Conservation (phyloP, 23 red algal species). For the Porphyridium purpureum region DNA sequence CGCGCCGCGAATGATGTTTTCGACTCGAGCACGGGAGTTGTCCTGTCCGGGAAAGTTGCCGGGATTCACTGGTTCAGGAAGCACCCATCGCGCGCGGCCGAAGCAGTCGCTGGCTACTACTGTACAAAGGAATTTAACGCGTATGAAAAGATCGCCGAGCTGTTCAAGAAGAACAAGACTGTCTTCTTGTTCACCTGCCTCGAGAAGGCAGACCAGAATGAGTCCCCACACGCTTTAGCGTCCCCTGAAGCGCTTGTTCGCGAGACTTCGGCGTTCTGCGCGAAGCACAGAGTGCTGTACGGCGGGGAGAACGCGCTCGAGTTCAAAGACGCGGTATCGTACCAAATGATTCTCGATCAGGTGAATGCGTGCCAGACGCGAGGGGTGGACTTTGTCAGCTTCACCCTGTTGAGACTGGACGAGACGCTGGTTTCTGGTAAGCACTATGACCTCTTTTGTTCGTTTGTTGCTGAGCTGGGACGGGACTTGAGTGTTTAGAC, state of each 20-base stretch:
- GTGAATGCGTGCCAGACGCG: neutral
- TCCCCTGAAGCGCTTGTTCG: constrained; percentile 61
- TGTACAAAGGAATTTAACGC: constrained; percentile 1
- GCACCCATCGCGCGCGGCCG: constrained; percentile 42
- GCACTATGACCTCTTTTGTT: too few species aligned
- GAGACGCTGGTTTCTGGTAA: constrained; percentile 15
- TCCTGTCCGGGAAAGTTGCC: constrained; percentile 41
- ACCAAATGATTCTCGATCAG: constrained; percentile 18
- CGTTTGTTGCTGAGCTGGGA: too few species aligned
- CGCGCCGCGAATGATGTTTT: neutral
- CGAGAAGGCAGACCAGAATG: constrained; percentile 59
- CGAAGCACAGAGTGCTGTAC: constrained; percentile 24
- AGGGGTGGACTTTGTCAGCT: constrained; percentile 11
- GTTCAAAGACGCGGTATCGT: constrained; percentile 32
- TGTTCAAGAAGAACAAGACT: constrained; percentile 28
- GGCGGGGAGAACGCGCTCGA: constrained; percentile 79
- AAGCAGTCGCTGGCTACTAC: constrained; percentile 56
- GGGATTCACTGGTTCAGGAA: constrained; percentile 74
- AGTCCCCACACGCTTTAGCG: constrained; percentile 12
- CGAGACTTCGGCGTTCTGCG: constrained; percentile 7
- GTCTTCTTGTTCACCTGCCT: constrained; percentile 67
- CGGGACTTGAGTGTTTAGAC: too few species aligned
- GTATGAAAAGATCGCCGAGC: constrained; percentile 36
- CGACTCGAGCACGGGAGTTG: neutral
- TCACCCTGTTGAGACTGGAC: constrained; percentile 49